Percentiles rank a stretch among this genome's conserved stretches.
Evolutionary conservation across 441 rosid species (phyloP).

Genomic region (Capsella rubella): DNA sequence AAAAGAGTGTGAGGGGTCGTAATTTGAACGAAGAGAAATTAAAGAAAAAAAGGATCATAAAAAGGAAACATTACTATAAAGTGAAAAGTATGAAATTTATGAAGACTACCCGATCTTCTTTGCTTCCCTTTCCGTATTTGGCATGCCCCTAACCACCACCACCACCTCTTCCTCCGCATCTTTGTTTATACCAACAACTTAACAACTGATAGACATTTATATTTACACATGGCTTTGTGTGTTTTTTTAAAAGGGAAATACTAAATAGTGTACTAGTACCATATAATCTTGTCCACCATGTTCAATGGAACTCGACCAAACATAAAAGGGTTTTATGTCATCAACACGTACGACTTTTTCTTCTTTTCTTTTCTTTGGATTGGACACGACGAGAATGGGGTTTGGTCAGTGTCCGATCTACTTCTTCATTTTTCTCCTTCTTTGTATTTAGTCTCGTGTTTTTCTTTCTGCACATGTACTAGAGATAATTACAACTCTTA

Average conservation of each 20-base stretch:
- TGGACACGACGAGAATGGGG: constrained; percentile 41
- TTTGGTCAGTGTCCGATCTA: constrained; percentile 34
- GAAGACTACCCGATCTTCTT: constrained; percentile 36
- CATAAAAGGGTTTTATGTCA: constrained; percentile 32
- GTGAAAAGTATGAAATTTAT: constrained; percentile 31
- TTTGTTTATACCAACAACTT: background rate
- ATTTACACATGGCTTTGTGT: background rate
- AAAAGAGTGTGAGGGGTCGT: constrained; percentile 21
- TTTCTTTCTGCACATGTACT: background rate
- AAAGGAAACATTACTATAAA: constrained; percentile 20
- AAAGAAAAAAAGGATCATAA: background rate
- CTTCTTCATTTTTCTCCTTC: constrained; percentile 7
- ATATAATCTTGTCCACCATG: constrained; percentile 29
- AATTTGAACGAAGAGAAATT: constrained; percentile 21
- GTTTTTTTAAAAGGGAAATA: constrained; percentile 3
- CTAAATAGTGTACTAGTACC: constrained; percentile 15
- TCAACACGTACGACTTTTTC: constrained; percentile 21
- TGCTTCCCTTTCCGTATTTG: constrained; percentile 39
- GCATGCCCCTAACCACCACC: constrained; percentile 35
- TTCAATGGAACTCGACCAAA: constrained; percentile 32
- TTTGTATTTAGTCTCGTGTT: background rate
- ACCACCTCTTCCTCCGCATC: constrained; percentile 18
- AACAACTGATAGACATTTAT: background rate
- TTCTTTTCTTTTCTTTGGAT: constrained; percentile 31
- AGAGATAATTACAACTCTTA: background rate